Evolutionary conservation across 2,329 filamentous ascomycete genomes (phyloP).

Genomic region (Fusarium guadeloupense): DNA sequence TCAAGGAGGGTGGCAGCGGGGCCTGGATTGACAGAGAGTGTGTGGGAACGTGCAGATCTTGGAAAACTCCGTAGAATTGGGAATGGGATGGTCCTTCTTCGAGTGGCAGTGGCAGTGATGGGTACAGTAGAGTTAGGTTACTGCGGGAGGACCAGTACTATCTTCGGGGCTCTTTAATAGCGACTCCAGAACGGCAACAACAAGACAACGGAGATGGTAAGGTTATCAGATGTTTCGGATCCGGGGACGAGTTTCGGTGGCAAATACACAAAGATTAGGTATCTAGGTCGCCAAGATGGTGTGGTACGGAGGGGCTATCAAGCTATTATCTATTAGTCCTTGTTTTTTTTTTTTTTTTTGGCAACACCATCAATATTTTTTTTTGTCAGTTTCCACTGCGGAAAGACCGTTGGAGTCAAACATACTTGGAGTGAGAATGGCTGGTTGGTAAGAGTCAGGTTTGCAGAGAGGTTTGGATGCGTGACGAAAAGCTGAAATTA

Average conservation of each 20-base stretch:
- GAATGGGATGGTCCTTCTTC: too few species aligned
- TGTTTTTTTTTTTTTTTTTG: too few species aligned
- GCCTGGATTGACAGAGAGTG: constrained; percentile 21
- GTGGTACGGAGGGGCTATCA: too few species aligned
- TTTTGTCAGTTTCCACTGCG: too few species aligned
- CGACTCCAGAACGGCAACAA: constrained; percentile 42
- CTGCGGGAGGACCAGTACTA: constrained; percentile 33
- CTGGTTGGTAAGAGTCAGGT: not conserved
- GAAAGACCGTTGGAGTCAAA: too few species aligned
- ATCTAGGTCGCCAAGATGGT: constrained; percentile 12
- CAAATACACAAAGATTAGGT: constrained; percentile 29
- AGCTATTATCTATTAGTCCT: too few species aligned
- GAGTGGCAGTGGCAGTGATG: constrained; percentile 5
- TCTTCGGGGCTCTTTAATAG: constrained; percentile 42
- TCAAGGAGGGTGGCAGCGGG: constrained; percentile 26
- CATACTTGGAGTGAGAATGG: not conserved
- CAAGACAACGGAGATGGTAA: constrained; percentile 23
- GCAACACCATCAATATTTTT: too few species aligned
- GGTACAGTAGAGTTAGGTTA: constrained; percentile 23
- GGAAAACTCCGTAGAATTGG: constrained; percentile 26
- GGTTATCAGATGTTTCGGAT: constrained; percentile 33
- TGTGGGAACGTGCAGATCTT: constrained; percentile 38
- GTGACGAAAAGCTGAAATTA: constrained; percentile 29
- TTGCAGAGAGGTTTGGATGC: constrained; percentile 7
- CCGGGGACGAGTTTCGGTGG: constrained; percentile 31